Evolutionary conservation across 2,329 filamentous ascomycete genomes (phyloP), one percentile per base, ranked within the genome.

Genomic region (Grosmannia serpens): DNA sequence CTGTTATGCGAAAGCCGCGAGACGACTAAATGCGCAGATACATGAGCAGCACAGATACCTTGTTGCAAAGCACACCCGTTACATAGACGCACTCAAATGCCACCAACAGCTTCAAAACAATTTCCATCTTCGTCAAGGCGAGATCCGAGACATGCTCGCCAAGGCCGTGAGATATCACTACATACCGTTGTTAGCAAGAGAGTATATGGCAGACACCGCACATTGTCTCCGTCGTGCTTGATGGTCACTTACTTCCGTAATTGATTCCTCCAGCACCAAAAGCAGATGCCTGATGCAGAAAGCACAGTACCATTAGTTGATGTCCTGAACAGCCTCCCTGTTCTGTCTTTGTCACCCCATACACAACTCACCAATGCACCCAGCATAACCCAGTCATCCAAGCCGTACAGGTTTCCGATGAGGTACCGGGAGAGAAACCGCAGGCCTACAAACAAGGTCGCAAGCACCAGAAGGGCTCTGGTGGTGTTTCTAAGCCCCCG

Each of bases 21-120:
- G 62, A 62, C n/a, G 66, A 64, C 58, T 67, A 66, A 57, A 67
- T 65, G 29, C 66, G 66, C 29, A 63, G 57, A 59, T 67, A 67
- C 61, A 67, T 64, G 22, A 55, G 41, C n/a, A 67, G 61, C 24
- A 67, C 55, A 15, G 55, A 52, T 9, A 55, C 8, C 44, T 60
- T 60, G 58, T 50, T 44, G 55, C 53, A 47, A 8, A 50, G 31
- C 4, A 60, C 31, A 6, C 50, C 51, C 9, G 58, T 60, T 11
- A 60, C 58, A 17, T 60, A 60, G 6, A 63, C 27, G 56, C 57
- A 57, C 22, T 63, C 62, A 17, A 62, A 62, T 6, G 55, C 55
- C 9, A 62, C n/a, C 31, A 63, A 52, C 47, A 55, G 56, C 60
- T 62, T 61, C 58, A 62, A 55, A 49, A 62, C 58, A 15, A 15